phyloP scores from a whole-genome alignment of 2,329 filamentous ascomycete genomes.

The Akanthomyces uredinophilus region DNA sequence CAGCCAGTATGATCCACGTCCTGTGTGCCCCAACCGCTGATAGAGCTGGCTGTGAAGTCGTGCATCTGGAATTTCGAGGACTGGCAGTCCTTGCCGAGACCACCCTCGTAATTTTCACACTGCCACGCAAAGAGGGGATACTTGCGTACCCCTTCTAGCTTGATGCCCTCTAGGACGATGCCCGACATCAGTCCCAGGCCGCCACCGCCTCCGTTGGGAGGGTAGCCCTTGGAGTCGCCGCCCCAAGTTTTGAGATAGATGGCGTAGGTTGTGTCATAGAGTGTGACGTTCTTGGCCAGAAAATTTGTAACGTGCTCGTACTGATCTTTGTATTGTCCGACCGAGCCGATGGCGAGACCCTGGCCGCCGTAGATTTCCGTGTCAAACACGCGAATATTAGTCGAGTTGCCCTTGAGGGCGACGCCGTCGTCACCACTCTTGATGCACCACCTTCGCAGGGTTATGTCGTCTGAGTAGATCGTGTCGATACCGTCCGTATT shows the following conservation, averaged over 20 bases:
- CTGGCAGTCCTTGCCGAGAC: conserved; percentile 30
- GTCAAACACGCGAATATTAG: conserved; percentile 47
- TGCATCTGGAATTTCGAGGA: conserved; percentile 28
- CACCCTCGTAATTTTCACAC: conserved; percentile 32
- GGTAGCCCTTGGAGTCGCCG: conserved; percentile 42
- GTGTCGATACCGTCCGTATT: conserved; percentile 46
- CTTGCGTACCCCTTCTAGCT: conserved; percentile 22
- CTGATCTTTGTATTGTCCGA: conserved; percentile 47
- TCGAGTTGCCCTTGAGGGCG: conserved; percentile 50
- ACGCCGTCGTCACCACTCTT: conserved; percentile 51
- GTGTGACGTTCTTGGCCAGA: conserved; percentile 41
- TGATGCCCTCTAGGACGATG: conserved; percentile 29
- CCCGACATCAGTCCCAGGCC: conserved; percentile 39
- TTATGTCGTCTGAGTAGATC: conserved; percentile 47
- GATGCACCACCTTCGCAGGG: conserved; percentile 44
- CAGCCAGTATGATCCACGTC: conserved; percentile 23
- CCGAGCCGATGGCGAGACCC: conserved; percentile 52
- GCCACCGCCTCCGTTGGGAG: conserved; percentile 55
- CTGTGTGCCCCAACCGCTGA: conserved; percentile 26
- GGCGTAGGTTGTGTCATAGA: conserved; percentile 41
- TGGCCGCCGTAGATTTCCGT: conserved; percentile 44
- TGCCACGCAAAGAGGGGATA: conserved; percentile 31
- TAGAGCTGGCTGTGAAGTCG: conserved; percentile 24
- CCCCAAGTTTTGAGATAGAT: conserved; percentile 58
- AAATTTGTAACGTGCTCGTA: conserved; percentile 48